Percentiles rank a stretch among this genome's conserved stretches.
Evolutionary conservation across 2,329 filamentous ascomycete species (phyloP).

Genomic region (Ophiocordyceps camponoti-floridani): DNA sequence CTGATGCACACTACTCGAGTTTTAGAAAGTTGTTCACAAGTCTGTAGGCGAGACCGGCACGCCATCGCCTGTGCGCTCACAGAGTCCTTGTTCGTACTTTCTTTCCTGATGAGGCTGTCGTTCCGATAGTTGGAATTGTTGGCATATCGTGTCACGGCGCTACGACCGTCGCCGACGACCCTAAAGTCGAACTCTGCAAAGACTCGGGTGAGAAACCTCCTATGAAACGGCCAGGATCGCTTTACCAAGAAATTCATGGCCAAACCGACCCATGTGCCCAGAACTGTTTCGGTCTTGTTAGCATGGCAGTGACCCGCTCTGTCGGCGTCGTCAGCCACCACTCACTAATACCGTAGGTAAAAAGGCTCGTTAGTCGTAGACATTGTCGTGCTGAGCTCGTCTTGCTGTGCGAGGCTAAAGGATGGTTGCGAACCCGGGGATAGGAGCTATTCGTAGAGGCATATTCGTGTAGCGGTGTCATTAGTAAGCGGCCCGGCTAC

Average conservation of each 20-base stretch:
- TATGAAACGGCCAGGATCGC: neutral
- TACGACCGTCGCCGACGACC: conserved; percentile 78
- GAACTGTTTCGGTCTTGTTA: conserved; percentile 40
- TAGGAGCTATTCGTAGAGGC: no score
- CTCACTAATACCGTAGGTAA: conserved; percentile 95
- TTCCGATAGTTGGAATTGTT: conserved; percentile 99
- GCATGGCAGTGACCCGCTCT: neutral
- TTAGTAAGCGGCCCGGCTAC: neutral
- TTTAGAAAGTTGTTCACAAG: neutral
- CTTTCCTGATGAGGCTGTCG: conserved; percentile 96
- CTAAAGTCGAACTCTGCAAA: conserved; percentile 87
- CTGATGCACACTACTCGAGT: conserved; percentile 72
- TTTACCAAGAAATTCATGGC: conserved; percentile 88
- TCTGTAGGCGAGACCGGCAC: neutral
- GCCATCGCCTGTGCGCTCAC: conserved; percentile 12
- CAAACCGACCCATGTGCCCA: conserved; percentile 90
- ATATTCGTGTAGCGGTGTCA: no score
- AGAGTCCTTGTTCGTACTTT: conserved; percentile 42
- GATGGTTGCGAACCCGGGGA: no score
- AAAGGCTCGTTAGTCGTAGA: conserved; percentile 63
- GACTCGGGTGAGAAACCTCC: neutral
- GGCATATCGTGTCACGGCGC: conserved; percentile 86
- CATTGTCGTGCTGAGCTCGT: conserved; percentile 23
- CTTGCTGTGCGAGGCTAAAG: neutral
- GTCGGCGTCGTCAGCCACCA: conserved; percentile 5